These are phyloP conservation scores for Juglanconis sp. DNA, from an alignment of 2,329 filamentous ascomycete species.

Conservation along the genomic window DNA sequence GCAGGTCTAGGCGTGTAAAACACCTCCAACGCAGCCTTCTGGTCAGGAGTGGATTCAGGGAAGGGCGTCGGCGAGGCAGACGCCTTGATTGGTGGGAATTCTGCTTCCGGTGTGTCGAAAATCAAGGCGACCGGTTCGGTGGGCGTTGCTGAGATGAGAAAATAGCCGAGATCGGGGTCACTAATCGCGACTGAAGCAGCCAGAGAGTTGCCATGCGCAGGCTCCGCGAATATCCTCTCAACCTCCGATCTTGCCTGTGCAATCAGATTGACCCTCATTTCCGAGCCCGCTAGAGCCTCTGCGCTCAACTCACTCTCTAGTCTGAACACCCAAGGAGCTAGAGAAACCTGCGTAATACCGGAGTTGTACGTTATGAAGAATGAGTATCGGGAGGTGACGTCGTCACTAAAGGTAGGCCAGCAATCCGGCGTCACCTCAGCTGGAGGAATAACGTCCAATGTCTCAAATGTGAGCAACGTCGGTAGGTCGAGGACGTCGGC, in stretches of 20 bases:
- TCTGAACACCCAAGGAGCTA: constrained; percentile 61
- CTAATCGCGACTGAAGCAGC: constrained; percentile 52
- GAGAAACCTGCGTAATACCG: constrained; percentile 57
- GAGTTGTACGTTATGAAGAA: constrained; percentile 62
- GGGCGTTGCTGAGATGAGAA: constrained; percentile 57
- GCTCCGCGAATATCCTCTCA: constrained; percentile 56
- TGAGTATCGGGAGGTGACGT: constrained; percentile 59
- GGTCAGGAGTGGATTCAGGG: constrained; percentile 34
- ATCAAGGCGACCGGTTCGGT: constrained; percentile 56
- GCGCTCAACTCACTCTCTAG: constrained; percentile 59
- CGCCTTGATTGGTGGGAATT: constrained; percentile 28
- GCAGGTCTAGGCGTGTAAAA: constrained; percentile 63
- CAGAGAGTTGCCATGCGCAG: constrained; percentile 46
- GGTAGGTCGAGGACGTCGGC: constrained; percentile 38
- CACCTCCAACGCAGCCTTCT: constrained; percentile 39
- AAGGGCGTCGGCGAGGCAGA: constrained; percentile 37
- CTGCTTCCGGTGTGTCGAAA: constrained; percentile 57
- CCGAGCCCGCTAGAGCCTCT: constrained; percentile 54
- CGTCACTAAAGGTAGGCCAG: constrained; percentile 62
- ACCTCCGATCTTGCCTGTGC: constrained; percentile 54
- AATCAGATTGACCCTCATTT: constrained; percentile 60
- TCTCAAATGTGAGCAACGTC: constrained; percentile 58
- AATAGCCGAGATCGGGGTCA: constrained; percentile 63
- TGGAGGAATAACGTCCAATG: constrained; percentile 56
- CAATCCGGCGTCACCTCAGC: constrained; percentile 53